Base-by-base conservation (phyloP, 345 rosid species). In the Citrus sp. region DNA sequence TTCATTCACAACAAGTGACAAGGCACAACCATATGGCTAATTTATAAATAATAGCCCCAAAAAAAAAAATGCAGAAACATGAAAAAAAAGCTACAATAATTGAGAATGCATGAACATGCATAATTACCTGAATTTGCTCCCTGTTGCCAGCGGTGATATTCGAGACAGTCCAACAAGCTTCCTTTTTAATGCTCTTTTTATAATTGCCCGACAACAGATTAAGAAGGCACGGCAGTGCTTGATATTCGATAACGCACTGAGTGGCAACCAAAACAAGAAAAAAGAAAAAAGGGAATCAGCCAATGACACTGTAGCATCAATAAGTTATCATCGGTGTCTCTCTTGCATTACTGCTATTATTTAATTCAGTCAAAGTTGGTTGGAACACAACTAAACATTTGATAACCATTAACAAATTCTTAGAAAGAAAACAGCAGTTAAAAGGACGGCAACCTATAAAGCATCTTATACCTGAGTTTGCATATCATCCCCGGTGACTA, bases 121-220 rank as follows among this genome's bases (percentile, higher is more conserved):
- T n/a, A 9, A 12, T n/a, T 65, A 86, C 92, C 90, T 89, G 89
- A 80, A 89, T 89, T 81, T 89, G 92, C 79, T 86, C 92, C 83
- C 86, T 82, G 82, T 89, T 88, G 67, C 98, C 98, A 86, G 98
- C 97, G 22, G 97, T 91, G 63, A 93, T 93, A 78, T 93, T 93
- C 18, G 98, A 93, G 77, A 93, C 89, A 56, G 97, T 92, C 98
- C 98, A 93, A 73, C 98, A 93, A 25, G 98, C 93, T 90, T 92
- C 94, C 87, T 93, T 93, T 88, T 88, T 92, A 78, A 93, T 90
- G 83, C 95, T 93, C 87, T 91, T 92, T 85, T 93, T 92, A 80
- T 87, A 86, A 69, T 82, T 85, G 59, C 84, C 87, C 4, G 84
- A 85, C 82, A 93, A 72, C 56, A 93, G 83, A 81, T 88, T 84